Percentiles rank a stretch among this genome's conserved stretches.
Evolutionary conservation across 371 early-diverging fungal species (phyloP).

Genomic region (Syncephalastrum monosporum): DNA sequence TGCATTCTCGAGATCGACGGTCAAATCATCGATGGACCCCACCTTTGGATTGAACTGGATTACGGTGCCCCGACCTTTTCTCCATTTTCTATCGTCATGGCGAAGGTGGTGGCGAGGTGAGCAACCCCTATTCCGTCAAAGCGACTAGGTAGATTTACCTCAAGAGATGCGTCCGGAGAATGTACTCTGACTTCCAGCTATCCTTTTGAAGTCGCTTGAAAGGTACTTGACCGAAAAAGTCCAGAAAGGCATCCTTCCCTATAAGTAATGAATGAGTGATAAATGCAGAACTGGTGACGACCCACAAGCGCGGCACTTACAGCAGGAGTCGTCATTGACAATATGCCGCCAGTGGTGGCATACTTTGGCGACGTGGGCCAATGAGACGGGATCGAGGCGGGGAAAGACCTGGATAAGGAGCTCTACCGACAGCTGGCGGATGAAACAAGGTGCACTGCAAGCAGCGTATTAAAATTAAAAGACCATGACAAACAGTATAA

Average conservation of each 20-base stretch:
- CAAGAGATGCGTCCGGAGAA: slow-evolving; percentile 41
- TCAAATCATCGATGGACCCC: slow-evolving; percentile 35
- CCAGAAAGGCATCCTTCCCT: slow-evolving; percentile 52
- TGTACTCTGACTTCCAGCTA: slow-evolving; percentile 55
- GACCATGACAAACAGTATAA: too few species aligned
- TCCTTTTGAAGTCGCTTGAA: slow-evolving; percentile 36
- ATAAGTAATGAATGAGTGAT: background rate
- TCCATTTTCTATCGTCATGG: slow-evolving; percentile 38
- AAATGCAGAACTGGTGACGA: background rate
- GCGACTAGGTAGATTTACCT: slow-evolving; percentile 21
- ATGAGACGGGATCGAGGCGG: slow-evolving; percentile 38
- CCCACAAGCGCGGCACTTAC: slow-evolving; percentile 26
- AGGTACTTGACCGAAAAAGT: slow-evolving; percentile 45
- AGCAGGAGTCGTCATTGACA: slow-evolving; percentile 46
- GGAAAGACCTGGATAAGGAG: slow-evolving; percentile 47
- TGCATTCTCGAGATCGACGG: slow-evolving; percentile 39
- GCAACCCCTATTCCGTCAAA: too few species aligned
- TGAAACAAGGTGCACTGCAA: slow-evolving; percentile 34
- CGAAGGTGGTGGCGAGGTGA: background rate
- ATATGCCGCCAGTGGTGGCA: slow-evolving; percentile 50
- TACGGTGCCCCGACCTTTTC: slow-evolving; percentile 41
- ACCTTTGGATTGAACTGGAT: slow-evolving; percentile 44
- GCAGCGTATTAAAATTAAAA: background rate
- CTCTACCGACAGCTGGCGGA: slow-evolving; percentile 44
- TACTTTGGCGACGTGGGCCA: slow-evolving; percentile 36